phyloP scores from a whole-genome alignment of 129 eudicot genomes.

The Arctium lappa region DNA sequence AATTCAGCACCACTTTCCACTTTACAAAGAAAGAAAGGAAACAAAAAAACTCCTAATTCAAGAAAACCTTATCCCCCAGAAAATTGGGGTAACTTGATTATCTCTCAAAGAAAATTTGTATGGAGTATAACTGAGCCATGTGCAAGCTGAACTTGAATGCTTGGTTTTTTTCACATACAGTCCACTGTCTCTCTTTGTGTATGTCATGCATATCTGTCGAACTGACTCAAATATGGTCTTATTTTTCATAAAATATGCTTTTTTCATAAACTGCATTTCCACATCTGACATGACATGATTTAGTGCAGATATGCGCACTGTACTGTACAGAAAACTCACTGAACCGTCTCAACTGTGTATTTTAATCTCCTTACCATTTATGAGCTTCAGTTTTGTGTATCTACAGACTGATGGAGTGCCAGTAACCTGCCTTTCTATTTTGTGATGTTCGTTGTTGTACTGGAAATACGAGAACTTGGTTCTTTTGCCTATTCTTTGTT shows the following conservation, averaged over 20 bases:
- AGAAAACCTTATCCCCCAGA: too few relatives aligned
- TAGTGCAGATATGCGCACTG: too few relatives aligned
- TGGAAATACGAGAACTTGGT: background rate
- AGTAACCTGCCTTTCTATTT: background rate
- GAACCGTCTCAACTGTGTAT: too few relatives aligned
- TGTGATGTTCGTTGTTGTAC: background rate
- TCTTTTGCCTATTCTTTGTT: constrained; percentile 2
- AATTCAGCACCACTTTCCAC: background rate
- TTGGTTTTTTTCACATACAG: background rate
- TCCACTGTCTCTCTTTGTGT: background rate
- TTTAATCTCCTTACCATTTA: background rate
- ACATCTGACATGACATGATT: too few relatives aligned
- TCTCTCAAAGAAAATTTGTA: too few relatives aligned
- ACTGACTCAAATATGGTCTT: background rate
- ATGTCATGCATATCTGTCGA: background rate
- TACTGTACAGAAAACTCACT: too few relatives aligned
- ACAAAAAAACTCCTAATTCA: too few relatives aligned
- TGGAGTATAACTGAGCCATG: background rate
- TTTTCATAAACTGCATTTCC: background rate
- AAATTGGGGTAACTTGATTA: too few relatives aligned
- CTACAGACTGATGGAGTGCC: background rate
- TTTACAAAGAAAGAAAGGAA: background rate
- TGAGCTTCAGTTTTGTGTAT: background rate
- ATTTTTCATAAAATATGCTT: background rate
- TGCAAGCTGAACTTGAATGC: background rate